Conservation (phyloP, 495 filamentous ascomycete genomes). For the Daldinia bambusicola region DNA sequence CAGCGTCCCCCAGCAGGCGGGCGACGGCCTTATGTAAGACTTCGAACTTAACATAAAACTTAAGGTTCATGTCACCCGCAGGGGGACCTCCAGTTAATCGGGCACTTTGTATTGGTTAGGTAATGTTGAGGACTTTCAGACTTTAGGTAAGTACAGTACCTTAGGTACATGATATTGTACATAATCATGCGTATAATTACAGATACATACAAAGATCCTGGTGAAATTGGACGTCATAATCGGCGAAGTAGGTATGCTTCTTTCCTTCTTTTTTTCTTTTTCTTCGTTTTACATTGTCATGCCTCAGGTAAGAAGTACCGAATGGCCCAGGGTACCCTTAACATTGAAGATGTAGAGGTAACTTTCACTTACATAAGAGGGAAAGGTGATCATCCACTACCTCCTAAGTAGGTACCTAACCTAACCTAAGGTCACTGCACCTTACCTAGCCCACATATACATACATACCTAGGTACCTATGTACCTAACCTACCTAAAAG, state of each 20-base stretch:
- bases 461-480: slow-evolving; percentile 4
- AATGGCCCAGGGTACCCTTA: neutral
- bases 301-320: neutral
- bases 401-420: neutral
- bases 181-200: too few species aligned
- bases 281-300: neutral
- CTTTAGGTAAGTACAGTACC: neutral
- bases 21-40: too few species aligned
- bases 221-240: slow-evolving; percentile 35
- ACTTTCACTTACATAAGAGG: slow-evolving; percentile 1
- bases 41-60: too few species aligned
- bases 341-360: neutral
- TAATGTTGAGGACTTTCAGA: too few species aligned
- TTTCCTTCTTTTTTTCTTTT: slow-evolving; percentile 13
- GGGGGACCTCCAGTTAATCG: too few species aligned
- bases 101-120: slow-evolving; percentile 1
- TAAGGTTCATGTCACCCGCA: too few species aligned
- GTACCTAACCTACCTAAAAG: slow-evolving; percentile 10
- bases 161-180: neutral
- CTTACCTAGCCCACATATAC: slow-evolving; percentile 19
- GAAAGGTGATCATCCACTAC: slow-evolving; percentile 5
- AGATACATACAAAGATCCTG: neutral
- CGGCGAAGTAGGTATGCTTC: slow-evolving; percentile 18
- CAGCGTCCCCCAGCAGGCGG: too few species aligned
- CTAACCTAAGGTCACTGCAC: neutral